Conservation (phyloP, 2,329 filamentous ascomycete genomes). For the Chaetomiaceae sp. region DNA sequence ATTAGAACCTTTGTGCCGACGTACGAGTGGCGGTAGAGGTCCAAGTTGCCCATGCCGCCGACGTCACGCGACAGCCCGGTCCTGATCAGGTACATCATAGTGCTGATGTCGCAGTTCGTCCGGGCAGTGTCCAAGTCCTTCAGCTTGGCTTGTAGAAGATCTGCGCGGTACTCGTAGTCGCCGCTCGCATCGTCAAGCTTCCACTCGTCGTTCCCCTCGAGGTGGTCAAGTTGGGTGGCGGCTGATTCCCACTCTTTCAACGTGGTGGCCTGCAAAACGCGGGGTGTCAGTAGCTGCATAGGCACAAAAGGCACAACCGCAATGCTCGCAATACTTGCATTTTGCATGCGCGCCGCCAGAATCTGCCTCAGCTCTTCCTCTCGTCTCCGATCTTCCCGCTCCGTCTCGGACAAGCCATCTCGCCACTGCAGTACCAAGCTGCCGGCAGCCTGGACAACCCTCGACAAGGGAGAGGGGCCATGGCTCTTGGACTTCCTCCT, state of each 20-base stretch:
- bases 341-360: conserved; percentile 57
- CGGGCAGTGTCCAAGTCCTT: conserved; percentile 69
- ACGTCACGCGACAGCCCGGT: conserved; percentile 75
- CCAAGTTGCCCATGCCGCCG: conserved; percentile 77
- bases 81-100: conserved; percentile 75
- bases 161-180: conserved; percentile 69
- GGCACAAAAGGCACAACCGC: not conserved
- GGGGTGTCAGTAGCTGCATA: conserved; percentile 14
- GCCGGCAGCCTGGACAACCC: conserved; percentile 30
- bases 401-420: conserved; percentile 46
- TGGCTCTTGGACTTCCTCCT: conserved; percentile 5
- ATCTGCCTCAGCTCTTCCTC: conserved; percentile 57
- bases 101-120: conserved; percentile 61
- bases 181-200: conserved; percentile 57
- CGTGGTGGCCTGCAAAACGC: conserved; percentile 51
- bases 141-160: conserved; percentile 63
- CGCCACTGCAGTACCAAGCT: conserved; percentile 41
- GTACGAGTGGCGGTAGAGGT: conserved; percentile 77
- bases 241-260: conserved; percentile 68
- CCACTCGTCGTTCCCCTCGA: conserved; percentile 79
- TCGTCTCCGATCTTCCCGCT: conserved; percentile 41
- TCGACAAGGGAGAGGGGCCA: conserved; percentile 17
- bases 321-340: conserved; percentile 40
- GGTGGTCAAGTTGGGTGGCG: conserved; percentile 67
- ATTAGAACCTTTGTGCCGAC: conserved; percentile 82